Evolutionary conservation across 306 rosid species (phyloP).

Genomic region (Lagenaria siceraria): DNA sequence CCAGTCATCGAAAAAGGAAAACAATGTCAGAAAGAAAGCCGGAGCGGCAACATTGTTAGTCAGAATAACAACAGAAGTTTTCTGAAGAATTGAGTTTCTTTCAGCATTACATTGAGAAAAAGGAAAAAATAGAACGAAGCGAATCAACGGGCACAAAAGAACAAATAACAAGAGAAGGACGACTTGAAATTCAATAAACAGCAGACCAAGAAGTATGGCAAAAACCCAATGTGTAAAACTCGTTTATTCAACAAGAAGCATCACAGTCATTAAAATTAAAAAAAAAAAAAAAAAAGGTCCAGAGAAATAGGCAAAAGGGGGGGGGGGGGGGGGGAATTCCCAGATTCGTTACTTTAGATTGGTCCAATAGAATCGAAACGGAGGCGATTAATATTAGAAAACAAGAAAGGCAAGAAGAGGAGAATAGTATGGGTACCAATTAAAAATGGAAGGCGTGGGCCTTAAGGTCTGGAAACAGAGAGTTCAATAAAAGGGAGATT

Average conservation of each 20-base stretch:
- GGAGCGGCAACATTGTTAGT: background rate
- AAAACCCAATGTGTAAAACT: background rate
- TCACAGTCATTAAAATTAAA: background rate
- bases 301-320: background rate
- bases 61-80: background rate
- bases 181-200: background rate
- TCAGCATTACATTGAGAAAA: background rate
- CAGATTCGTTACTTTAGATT: background rate
- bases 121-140: background rate
- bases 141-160: background rate
- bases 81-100: background rate
- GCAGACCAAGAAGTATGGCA: background rate
- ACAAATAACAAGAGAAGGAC: background rate
- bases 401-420: background rate
- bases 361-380: background rate
- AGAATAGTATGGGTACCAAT: background rate
- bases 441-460: background rate
- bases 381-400: background rate
- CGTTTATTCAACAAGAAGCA: background rate
- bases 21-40: background rate
- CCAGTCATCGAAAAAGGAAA: background rate
- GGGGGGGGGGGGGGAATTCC: background rate
- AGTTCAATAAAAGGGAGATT: conserved; percentile 14
- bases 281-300: background rate
- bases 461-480: conserved; percentile 16